phyloP scores from a whole-genome alignment of 2,329 filamentous ascomycete genomes.

The Herpotrichia juniperi region DNA sequence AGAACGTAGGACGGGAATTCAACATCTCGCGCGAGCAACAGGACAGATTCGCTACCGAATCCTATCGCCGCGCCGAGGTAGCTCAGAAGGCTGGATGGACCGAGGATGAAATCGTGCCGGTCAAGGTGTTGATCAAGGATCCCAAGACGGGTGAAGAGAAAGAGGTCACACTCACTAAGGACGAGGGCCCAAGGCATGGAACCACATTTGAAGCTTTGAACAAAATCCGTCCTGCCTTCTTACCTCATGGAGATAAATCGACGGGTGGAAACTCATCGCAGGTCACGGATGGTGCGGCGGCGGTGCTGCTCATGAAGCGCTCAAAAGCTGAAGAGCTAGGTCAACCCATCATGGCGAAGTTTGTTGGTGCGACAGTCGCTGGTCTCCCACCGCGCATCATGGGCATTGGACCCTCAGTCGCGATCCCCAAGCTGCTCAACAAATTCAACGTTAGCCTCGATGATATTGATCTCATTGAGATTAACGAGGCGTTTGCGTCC shows the following conservation, averaged over 20 bases:
- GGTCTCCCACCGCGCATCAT: conserved; percentile 93
- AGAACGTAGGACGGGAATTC: conserved; percentile 94
- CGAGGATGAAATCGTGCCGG: conserved; percentile 92
- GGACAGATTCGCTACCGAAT: conserved; percentile 86
- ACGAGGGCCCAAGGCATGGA: conserved; percentile 89
- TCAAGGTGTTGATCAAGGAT: conserved; percentile 81
- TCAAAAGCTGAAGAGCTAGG: conserved; percentile 84
- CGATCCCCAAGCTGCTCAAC: conserved; percentile 79
- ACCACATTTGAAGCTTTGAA: conserved; percentile 81
- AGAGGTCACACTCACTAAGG: conserved; percentile 78
- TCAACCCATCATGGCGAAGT: conserved; percentile 93
- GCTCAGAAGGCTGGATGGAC: conserved; percentile 92
- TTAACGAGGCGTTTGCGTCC: conserved; percentile 97
- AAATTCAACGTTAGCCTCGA: conserved; percentile 78
- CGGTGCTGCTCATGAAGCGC: conserved; percentile 91
- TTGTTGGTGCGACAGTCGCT: conserved; percentile 87
- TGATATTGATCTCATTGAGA: conserved; percentile 87
- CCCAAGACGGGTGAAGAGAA: conserved; percentile 79
- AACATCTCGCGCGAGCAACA: conserved; percentile 79
- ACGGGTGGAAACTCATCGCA: conserved; percentile 95
- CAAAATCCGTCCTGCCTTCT: conserved; percentile 91
- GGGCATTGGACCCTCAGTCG: conserved; percentile 83
- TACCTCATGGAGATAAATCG: conserved; percentile 82
- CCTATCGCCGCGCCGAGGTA: conserved; percentile 82
- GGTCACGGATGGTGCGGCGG: conserved; percentile 91